Evolutionary conservation across 129 eudicot species (phyloP).

Genomic region (Chrysanthemum seticuspe): DNA sequence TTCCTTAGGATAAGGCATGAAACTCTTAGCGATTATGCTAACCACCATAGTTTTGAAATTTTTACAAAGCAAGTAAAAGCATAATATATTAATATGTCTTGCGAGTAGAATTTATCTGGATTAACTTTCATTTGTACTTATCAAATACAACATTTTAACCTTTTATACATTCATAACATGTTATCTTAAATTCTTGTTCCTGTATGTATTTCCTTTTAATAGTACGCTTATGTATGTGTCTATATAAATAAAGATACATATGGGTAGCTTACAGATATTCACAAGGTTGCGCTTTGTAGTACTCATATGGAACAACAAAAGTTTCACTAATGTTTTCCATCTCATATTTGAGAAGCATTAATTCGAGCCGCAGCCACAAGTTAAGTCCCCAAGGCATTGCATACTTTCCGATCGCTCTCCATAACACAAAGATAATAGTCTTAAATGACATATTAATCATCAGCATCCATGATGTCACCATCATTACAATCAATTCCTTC

Average conservation of each 20-base stretch:
- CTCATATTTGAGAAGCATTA: constrained; percentile 37
- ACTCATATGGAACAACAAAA: constrained; percentile 35
- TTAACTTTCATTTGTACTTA: not conserved
- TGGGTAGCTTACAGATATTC: not conserved
- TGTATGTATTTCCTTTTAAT: not conserved
- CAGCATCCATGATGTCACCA: constrained; percentile 27
- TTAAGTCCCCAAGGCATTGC: constrained; percentile 21
- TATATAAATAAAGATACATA: not conserved
- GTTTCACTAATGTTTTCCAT: constrained; percentile 33
- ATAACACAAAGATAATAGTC: not conserved
- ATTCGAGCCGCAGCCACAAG: constrained; percentile 28
- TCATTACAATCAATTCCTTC: constrained; percentile 19
- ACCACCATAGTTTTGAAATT: too few relatives aligned
- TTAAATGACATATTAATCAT: constrained; percentile 15
- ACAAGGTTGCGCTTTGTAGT: constrained; percentile 23
- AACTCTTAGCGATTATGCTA: not conserved
- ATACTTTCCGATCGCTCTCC: constrained; percentile 18
- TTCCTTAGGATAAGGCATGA: not conserved
- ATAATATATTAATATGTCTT: not conserved
- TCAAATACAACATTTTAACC: not conserved
- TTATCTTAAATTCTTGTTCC: too few relatives aligned
- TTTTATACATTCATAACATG: not conserved
- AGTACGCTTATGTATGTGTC: not conserved
- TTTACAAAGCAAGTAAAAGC: not conserved
- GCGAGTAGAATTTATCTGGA: not conserved